These are phyloP conservation scores for Cytospora mali DNA, from an alignment of 2,329 filamentous ascomycete genomes.

Conservation along the genomic window DNA sequence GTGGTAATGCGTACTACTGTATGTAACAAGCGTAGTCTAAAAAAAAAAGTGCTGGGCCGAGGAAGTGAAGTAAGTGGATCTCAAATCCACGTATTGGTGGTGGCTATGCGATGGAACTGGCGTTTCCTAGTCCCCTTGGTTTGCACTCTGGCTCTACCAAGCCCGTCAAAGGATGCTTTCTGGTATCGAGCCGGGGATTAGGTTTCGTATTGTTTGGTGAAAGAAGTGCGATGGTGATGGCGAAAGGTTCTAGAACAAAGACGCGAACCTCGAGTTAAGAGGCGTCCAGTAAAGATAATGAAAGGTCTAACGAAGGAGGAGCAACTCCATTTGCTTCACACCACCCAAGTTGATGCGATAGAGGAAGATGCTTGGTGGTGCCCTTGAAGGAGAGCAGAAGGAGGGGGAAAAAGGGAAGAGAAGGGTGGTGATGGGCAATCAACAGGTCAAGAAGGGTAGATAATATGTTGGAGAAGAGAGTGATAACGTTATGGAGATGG, in stretches of 20 bases:
- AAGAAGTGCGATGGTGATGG: not conserved
- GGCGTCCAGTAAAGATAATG: not conserved
- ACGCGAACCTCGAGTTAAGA: not conserved
- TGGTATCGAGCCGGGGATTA: slow-evolving; percentile 2
- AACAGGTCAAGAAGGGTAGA: not conserved
- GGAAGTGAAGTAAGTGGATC: slow-evolving; percentile 11
- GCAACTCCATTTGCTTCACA: not conserved
- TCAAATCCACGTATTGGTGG: slow-evolving; percentile 16
- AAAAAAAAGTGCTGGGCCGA: not conserved
- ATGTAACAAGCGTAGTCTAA: not conserved
- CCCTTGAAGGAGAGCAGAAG: not conserved
- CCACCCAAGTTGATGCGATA: not conserved
- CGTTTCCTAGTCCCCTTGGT: not conserved
- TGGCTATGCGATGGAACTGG: slow-evolving; percentile 11
- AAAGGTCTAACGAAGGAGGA: not conserved
- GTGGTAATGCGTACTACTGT: slow-evolving; percentile 13
- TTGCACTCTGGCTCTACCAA: slow-evolving; percentile 14
- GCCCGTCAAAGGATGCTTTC: not conserved
- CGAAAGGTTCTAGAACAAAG: not conserved
- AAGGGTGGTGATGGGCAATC: not conserved
- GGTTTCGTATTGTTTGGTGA: not conserved
- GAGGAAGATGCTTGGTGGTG: not conserved
- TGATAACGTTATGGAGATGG: not conserved
- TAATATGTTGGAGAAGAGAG: not conserved
- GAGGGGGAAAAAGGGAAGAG: not conserved